Evolutionary conservation across 495 filamentous ascomycete genomes (phyloP), one percentile per base, ranked within the genome.

Genomic region (Entonaema liquescens): DNA sequence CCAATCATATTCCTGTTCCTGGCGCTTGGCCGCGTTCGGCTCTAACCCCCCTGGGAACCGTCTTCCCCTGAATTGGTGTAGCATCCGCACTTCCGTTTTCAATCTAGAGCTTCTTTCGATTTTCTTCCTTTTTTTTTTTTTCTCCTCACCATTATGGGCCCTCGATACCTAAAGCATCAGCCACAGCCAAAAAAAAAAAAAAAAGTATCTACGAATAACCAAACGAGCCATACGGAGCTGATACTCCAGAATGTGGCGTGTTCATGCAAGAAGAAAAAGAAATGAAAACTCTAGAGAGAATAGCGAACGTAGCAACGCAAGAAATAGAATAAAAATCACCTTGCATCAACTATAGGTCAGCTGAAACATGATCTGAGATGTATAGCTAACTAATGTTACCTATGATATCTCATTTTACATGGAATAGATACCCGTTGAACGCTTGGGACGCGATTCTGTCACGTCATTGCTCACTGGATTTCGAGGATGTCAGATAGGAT

Each of bases 1-100:
- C 82, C 82, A 84, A 84, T 84, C 59, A 78, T 57, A 71, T 52
- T 42, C 40, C 71, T 76, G 81, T 84, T 76, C 82, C 82, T 84
- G 82, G 76, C 78, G 78, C 80, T 83, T 79, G 71, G 65, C 80
- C 73, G 28, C 58, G 33, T 73, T 50, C n/a, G 55, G 56, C 12
- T 60, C 40, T 67, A 70, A 49, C 52, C 70, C 53, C 53, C 67
- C n/a, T n/a, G n/a, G 56, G 52, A 65, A 23, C 50, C 4, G 21
- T 42, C 2, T 55, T 60, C 60, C 58, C 67, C 62, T 65, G 23
- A 73, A 71, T 60, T 35, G 61, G 38, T 59, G 52, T 65, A 42
- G 38, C 29, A 65, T 66, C 56, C 54, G 54, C 31, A 57, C 19
- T 33, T 29, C 49, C 54, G 54, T 57, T 36, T 57, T 38, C 36